These are phyloP conservation scores for Kurtzmaniella quercitrusa DNA, from an alignment of 1,139 yeast species.

Conservation along the genomic window DNA sequence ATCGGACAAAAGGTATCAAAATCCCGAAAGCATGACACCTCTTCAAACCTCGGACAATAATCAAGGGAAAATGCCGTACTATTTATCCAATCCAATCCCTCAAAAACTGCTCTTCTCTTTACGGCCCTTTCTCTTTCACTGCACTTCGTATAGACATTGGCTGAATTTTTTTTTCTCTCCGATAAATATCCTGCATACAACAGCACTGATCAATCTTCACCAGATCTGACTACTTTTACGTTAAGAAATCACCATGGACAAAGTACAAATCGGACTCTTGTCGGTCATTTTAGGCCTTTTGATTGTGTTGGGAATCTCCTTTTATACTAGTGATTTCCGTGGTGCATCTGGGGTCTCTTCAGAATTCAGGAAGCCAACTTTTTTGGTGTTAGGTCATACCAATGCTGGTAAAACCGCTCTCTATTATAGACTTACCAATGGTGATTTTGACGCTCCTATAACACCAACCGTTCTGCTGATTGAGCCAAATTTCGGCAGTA, in stretches of 20 bases:
- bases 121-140: no score
- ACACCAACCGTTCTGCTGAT: conserved; percentile 39
- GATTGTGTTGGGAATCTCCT: conserved; percentile 19
- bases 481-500: conserved; percentile 31
- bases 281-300: conserved; percentile 21
- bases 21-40: no score
- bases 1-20: no score
- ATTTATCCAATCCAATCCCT: no score
- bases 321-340: conserved; percentile 18
- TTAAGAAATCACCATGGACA: conserved; percentile 18
- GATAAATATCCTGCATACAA: no score
- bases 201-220: no score
- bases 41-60: no score
- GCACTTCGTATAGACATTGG: no score
- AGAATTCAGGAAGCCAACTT: conserved; percentile 43
- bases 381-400: conserved; percentile 69
- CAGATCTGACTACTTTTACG: no score
- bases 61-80: no score
- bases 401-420: conserved; percentile 74
- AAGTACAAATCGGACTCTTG: conserved; percentile 18
- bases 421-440: conserved; percentile 32
- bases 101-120: no score
- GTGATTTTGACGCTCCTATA: conserved; percentile 10
- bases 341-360: conserved; percentile 10
- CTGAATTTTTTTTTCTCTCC: no score